Evolutionary conservation across 1,139 yeast genomes (phyloP).

Genomic region (Geotrichum fermentans): DNA sequence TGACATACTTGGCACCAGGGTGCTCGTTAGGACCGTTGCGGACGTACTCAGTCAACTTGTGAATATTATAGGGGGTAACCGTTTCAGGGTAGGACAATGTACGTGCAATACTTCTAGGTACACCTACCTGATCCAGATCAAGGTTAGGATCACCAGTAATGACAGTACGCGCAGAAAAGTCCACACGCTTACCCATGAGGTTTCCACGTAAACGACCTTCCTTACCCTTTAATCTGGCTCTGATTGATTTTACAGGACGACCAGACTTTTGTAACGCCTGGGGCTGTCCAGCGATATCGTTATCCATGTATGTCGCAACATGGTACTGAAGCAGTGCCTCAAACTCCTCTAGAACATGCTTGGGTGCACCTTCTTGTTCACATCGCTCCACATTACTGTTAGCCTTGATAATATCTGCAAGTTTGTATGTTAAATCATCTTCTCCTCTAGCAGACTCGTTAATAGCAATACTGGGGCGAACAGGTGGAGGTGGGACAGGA

Average conservation of each 20-base stretch:
- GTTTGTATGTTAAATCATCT: slow-evolving; percentile 95
- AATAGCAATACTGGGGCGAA: slow-evolving; percentile 95
- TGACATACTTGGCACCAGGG: slow-evolving; percentile 98
- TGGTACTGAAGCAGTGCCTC: slow-evolving; percentile 94
- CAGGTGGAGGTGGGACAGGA: slow-evolving; percentile 99
- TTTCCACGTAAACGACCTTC: slow-evolving; percentile 99
- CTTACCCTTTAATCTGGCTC: slow-evolving; percentile 98
- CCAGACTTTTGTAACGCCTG: slow-evolving; percentile 98
- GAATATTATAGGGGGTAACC: slow-evolving; percentile 95
- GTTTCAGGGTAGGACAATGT: slow-evolving; percentile 95
- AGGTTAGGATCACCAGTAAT: slow-evolving; percentile 98
- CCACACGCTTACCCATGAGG: slow-evolving; percentile 99
- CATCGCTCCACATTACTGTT: slow-evolving; percentile 92
- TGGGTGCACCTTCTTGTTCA: slow-evolving; percentile 98
- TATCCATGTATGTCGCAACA: slow-evolving; percentile 99
- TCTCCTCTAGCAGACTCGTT: slow-evolving; percentile 99
- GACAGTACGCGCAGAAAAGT: slow-evolving; percentile 97
- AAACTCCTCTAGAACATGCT: slow-evolving; percentile 93
- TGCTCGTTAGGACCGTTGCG: slow-evolving; percentile 98
- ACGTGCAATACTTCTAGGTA: slow-evolving; percentile 92
- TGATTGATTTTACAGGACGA: slow-evolving; percentile 94
- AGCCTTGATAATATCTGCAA: slow-evolving; percentile 95
- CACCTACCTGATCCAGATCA: slow-evolving; percentile 97
- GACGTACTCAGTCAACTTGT: slow-evolving; percentile 83
- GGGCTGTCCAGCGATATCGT: slow-evolving; percentile 99